Evolutionary conservation across 768 basidiomycete species (phyloP), one percentile per base, ranked within the genome.

Genomic region (Leccinum disarticulatum): DNA sequence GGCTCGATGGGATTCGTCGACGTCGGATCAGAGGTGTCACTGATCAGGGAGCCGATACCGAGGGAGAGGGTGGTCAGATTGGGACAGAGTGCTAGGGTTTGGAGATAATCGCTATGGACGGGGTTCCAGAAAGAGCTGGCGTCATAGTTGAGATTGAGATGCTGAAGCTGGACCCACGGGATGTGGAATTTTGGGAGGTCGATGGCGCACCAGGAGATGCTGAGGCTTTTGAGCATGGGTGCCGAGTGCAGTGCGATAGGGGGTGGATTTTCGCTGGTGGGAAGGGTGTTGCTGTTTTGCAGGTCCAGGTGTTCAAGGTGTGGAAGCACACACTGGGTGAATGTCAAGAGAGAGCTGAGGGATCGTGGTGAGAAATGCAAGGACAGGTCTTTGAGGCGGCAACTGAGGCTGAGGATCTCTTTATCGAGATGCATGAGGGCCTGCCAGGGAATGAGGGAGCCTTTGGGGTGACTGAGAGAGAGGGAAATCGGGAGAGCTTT

Each of bases 381-480:
- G 38, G 59, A 22, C 6, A 73, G 63, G 0, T 62, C 28, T 55
- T 61, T 66, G 17, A 73, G 30, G 17, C 67, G 69, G 47, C 52
- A 56, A n/a, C 58, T 19, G 52, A 71, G 69, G 13, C 67, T 55
- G 31, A 73, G 60, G 27, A 74, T 64, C 19, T 73, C 71, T 19
- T 61, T 70, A 48, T 74, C 73, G 2, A 74, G 69, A 49, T 56
- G 61, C 54, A 74, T 51, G 49, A 74, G 73, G 0, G 73, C 65
- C 10, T 60, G 57, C 69, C 69, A 68, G 1, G 65, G 64, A 33
- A 73, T 63, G 31, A 48, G 53, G 13, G 69, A 63, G 0, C 62
- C 73, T 25, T 61, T 69, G 35, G 55, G 1, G 25, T 73, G 73
- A 35, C 62, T 59, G 47, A 73, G 58, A 28, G 41, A 54, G 17